Base-by-base conservation (phyloP, 2,329 filamentous ascomycete genomes). In the Fusarium continuum region DNA sequence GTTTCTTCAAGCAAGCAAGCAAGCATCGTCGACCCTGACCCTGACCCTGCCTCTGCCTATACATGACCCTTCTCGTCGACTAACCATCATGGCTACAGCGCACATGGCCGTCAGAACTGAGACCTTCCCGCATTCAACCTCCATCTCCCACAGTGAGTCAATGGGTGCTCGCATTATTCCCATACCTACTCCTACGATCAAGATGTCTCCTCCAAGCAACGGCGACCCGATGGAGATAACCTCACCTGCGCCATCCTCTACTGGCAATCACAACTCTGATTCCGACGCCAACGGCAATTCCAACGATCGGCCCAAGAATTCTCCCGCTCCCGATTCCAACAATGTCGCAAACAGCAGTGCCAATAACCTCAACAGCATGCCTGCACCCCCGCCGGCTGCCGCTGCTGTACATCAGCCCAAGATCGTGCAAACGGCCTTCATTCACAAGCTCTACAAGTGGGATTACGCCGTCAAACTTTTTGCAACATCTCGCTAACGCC, bases 361-460 rank as follows among this genome's bases (percentile, higher is more conserved):
- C 35, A 61, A 56, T 28, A 68, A 54, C 31, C 76, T 46, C 9
- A 60, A 61, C 46, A 77, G 75, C 35, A 85, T 85, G 82, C 77
- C 82, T 28, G 82, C 83, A 19, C 83, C 82, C 14, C 75, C 77
- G 17, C 77, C 81, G 4, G 78, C 82, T n/a, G 88, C 88, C 1
- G 87, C 90, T 6, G 90, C 90, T 41, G 89, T 93, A 47, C 92
- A 96, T 74, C 93, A 97, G 74, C 93, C 95, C 57, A 99, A 99
- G 79, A 94, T 97, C 38, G 93, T 98, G 14, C 95, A 99, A 79
- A 98, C 95, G 10, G 95, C 95, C 19, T 99, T 99, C 73, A 98
- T 99, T 66, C 95, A 99, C 78, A 99, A 99, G 78, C 86, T 99
- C 29, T 99, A 98, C 83, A 97, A 96, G 93, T 97, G 83, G 73